Evolutionary conservation across 2,329 filamentous ascomycete species (phyloP).

Genomic region (Ilyonectria destructans): DNA sequence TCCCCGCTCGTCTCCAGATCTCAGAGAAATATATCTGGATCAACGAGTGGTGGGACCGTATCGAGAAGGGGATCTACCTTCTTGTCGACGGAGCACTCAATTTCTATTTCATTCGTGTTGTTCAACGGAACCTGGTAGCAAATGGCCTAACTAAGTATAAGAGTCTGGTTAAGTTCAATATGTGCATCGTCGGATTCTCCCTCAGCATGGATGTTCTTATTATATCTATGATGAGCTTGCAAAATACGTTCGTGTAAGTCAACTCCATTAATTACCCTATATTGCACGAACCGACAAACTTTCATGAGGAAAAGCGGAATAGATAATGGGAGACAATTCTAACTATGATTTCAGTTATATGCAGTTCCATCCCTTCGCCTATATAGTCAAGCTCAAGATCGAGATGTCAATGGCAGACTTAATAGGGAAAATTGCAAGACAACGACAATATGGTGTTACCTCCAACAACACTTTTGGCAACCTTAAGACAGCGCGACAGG

Average conservation of each 20-base stretch:
- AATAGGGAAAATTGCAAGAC: conserved; percentile 59
- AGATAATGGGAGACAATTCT: not conserved
- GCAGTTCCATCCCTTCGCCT: conserved; percentile 68
- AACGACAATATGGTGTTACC: conserved; percentile 40
- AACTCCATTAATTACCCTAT: not conserved
- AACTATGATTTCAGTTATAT: conserved; percentile 52
- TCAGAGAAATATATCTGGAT: too few species aligned
- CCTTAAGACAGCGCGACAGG: too few species aligned
- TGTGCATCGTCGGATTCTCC: conserved; percentile 50
- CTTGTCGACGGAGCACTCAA: too few species aligned
- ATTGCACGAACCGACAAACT: too few species aligned
- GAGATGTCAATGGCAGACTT: conserved; percentile 70
- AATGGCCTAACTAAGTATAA: conserved; percentile 47
- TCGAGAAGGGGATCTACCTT: too few species aligned
- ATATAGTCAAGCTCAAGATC: conserved; percentile 70
- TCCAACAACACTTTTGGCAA: conserved; percentile 38
- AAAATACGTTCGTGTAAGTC: conserved; percentile 49
- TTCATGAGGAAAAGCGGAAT: not conserved
- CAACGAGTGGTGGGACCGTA: too few species aligned
- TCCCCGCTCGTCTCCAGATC: conserved; percentile 47
- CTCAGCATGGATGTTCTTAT: conserved; percentile 49
- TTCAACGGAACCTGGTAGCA: conserved; percentile 41
- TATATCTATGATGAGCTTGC: conserved; percentile 50
- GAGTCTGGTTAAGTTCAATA: conserved; percentile 47
- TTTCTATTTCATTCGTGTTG: conserved; percentile 46